These are phyloP conservation scores for Calonectria pteridis DNA, from an alignment of 2,329 filamentous ascomycete genomes.

Conservation along the genomic window DNA sequence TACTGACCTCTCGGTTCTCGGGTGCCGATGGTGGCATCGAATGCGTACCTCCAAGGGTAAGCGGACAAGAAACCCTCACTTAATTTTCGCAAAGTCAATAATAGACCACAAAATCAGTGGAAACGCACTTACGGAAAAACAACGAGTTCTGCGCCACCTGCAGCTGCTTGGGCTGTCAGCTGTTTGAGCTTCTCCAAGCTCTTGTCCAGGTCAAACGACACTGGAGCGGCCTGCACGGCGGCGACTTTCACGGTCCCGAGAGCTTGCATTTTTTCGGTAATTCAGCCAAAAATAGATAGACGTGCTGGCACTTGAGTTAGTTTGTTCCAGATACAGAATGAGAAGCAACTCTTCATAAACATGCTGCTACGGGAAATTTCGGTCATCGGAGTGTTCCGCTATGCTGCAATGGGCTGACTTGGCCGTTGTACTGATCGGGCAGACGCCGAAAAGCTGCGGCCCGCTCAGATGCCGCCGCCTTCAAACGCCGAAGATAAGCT, in stretches of 20 bases:
- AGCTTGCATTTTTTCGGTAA: background rate
- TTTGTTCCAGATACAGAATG: background rate
- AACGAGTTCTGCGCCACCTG: background rate
- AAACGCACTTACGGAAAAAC: background rate
- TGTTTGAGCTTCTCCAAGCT: background rate
- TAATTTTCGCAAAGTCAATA: background rate
- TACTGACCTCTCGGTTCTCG: background rate
- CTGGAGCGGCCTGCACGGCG: slow-evolving; percentile 1
- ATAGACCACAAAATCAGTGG: background rate
- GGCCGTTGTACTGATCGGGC: background rate
- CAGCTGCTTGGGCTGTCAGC: background rate
- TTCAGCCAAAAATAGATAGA: background rate
- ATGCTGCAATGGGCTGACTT: background rate
- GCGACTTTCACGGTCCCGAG: background rate
- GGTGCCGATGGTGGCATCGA: background rate
- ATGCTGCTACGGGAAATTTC: too few species aligned
- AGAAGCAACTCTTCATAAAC: background rate
- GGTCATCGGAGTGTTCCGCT: background rate
- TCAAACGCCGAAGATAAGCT: slow-evolving; percentile 2
- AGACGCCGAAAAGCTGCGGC: background rate
- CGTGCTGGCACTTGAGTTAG: background rate
- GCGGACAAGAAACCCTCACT: slow-evolving; percentile 4
- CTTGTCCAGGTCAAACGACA: background rate
- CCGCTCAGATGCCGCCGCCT: background rate
- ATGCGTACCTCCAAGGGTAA: slow-evolving; percentile 6